Evolutionary conservation across 768 basidiomycete species (phyloP), one percentile per base, ranked within the genome.

Genomic region (Tulasnella sp.): DNA sequence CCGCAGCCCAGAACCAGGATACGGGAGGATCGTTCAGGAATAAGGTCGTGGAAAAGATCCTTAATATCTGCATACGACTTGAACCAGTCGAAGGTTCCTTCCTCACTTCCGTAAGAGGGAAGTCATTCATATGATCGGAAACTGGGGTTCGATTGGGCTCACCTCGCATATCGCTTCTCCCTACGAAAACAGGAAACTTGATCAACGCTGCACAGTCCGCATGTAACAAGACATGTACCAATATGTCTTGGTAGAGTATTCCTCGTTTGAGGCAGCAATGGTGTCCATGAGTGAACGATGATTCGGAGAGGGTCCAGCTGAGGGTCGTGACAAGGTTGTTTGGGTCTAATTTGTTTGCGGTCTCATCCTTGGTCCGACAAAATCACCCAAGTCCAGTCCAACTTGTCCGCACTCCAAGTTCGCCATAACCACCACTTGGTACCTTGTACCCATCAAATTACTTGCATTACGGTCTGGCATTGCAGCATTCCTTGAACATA

Each of bases 71-170:
- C 84, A 82, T 95, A 96, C 12, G 91, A 90, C 84, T 94, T 95
- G 87, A 95, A 95, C 94, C 94, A 96, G 85, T 96, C 94, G 81
- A 93, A 95, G 8, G 89, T 86, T 5, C 85, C 86, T n/a, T 90
- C 89, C 24, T 88, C 86, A 6, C 93, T 93, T 82, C n/a, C 78
- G 52, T 8, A 19, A 39, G 36, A 24, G 24, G 8, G n/a, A n/a
- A 34, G 39, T 58, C 27, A 80, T 73, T 38, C 24, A 42, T 36
- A 2, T 4, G 31, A 52, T 12, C 38, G 1, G 18, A 24, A 44
- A 16, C 52, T 12, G 24, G 79, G 2, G 0, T 18, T 9, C 31
- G 74, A 79, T 31, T 24, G 38, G 27, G 85, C 88, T 85, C 82
- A 93, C 93, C 88, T 86, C n/a, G 87, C 84, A 82, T 94, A 94